Conservation (phyloP, 2,329 filamentous ascomycete species). For the Hypoxylon rubiginosum region DNA sequence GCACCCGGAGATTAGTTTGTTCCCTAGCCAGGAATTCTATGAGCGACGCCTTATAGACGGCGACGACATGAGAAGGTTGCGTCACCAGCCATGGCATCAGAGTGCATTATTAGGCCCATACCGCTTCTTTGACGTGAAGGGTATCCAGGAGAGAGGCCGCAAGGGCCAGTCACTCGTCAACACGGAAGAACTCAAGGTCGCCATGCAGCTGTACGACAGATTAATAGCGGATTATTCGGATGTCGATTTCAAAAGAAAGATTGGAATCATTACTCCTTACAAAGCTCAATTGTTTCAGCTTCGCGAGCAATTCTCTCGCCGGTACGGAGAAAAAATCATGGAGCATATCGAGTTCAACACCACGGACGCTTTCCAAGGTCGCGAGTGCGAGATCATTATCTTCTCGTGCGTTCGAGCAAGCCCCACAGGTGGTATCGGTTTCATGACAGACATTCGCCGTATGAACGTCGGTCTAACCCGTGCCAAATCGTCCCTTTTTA, state of each 20-base stretch:
- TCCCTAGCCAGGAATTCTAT: constrained; percentile 93
- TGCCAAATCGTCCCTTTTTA: constrained; percentile 96
- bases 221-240: constrained; percentile 78
- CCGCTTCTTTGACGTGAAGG: constrained; percentile 96
- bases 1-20: constrained; percentile 95
- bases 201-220: constrained; percentile 85
- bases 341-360: constrained; percentile 96
- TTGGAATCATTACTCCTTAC: constrained; percentile 98
- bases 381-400: constrained; percentile 97
- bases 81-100: constrained; percentile 86
- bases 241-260: constrained; percentile 82
- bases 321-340: constrained; percentile 81
- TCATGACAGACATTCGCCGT: constrained; percentile 96
- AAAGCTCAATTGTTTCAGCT: constrained; percentile 91
- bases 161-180: constrained; percentile 94
- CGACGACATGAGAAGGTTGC: constrained; percentile 81
- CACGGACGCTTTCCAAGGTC: constrained; percentile 96
- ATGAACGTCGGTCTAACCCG: constrained; percentile 99
- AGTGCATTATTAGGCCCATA: constrained; percentile 88
- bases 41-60: constrained; percentile 89
- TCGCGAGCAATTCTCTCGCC: constrained; percentile 77
- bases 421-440: constrained; percentile 94
- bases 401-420: constrained; percentile 98
- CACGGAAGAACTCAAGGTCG: constrained; percentile 85
- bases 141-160: constrained; percentile 83